Evolutionary conservation across 225 moss, liverwort and hornwort species (phyloP).

Genomic region (Physcomitrellopsis africana): DNA sequence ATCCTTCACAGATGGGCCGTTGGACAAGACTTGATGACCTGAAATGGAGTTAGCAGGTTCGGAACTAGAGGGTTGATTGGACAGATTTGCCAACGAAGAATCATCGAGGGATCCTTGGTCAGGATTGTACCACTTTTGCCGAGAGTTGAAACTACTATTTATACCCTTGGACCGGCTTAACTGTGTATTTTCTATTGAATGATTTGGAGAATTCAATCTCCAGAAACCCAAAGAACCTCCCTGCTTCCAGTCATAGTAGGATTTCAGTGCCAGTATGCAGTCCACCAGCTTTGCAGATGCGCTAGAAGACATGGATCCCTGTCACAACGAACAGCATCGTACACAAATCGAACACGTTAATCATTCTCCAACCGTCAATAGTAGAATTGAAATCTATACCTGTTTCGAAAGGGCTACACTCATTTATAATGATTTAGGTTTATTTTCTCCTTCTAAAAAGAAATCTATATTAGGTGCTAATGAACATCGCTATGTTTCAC

Average conservation of each 20-base stretch:
- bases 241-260: slow-evolving; percentile 65
- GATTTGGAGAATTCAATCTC: slow-evolving; percentile 59
- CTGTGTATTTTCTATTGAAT: slow-evolving; percentile 39
- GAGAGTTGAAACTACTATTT: slow-evolving; percentile 38
- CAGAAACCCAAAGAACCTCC: slow-evolving; percentile 61
- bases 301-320: slow-evolving; percentile 51
- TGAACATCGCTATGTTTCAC: not conserved
- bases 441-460: not conserved
- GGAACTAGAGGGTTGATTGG: slow-evolving; percentile 35
- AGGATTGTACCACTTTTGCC: slow-evolving; percentile 46
- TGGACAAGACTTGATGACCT: slow-evolving; percentile 33
- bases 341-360: slow-evolving; percentile 1
- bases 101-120: slow-evolving; percentile 51
- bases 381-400: not conserved
- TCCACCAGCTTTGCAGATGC: slow-evolving; percentile 68
- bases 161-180: slow-evolving; percentile 41
- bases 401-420: not conserved
- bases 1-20: slow-evolving; percentile 21
- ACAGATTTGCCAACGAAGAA: slow-evolving; percentile 42
- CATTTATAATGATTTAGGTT: not conserved
- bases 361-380: not conserved
- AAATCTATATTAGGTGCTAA: not conserved
- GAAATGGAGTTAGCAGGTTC: slow-evolving; percentile 33
- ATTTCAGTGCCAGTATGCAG: slow-evolving; percentile 59
- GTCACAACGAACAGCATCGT: slow-evolving; percentile 8